A percentile compares a stretch with the other conserved stretches of the same genome.
Conservation (phyloP, 768 basidiomycete genomes). For the Pholiota molesta region DNA sequence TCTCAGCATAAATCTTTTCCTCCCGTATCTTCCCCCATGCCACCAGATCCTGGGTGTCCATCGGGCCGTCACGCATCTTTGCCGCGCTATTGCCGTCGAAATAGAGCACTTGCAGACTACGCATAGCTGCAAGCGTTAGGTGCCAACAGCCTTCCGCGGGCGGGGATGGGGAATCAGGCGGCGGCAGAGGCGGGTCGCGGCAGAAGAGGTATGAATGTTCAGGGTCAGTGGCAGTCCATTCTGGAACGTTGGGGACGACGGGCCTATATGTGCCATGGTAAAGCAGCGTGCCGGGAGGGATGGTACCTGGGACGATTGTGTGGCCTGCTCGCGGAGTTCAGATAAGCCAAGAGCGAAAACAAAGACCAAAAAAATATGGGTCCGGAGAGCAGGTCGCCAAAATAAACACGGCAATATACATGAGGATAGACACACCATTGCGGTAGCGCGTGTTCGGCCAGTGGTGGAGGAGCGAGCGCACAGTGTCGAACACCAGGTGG, state of each 20-base stretch:
- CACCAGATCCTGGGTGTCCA: slow-evolving; percentile 54
- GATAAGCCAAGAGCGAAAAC: not conserved
- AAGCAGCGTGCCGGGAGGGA: slow-evolving; percentile 37
- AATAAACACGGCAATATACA: no score
- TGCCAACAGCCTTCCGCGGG: slow-evolving; percentile 37
- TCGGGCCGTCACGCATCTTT: slow-evolving; percentile 40
- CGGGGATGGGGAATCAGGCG: not conserved
- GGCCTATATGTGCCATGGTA: slow-evolving; percentile 36
- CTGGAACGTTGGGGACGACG: slow-evolving; percentile 30
- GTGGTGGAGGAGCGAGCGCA: slow-evolving; percentile 38
- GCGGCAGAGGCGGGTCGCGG: not conserved
- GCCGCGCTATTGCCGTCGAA: slow-evolving; percentile 56
- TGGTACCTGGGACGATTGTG: slow-evolving; percentile 33
- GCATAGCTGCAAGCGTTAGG: slow-evolving; percentile 38
- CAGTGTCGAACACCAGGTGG: slow-evolving; percentile 35
- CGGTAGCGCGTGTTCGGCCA: slow-evolving; percentile 51
- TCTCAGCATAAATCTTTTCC: slow-evolving; percentile 32
- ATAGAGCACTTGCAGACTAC: slow-evolving; percentile 48
- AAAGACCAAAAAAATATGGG: no score
- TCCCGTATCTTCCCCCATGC: slow-evolving; percentile 39
- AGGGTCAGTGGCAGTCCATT: slow-evolving; percentile 44
- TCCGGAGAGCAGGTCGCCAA: no score
- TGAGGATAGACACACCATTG: no score
- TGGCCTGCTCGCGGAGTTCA: slow-evolving; percentile 28
- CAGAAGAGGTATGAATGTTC: slow-evolving; percentile 46